These are phyloP conservation scores for Pythium catenulatum DNA, from an alignment of 352 stramenopile genomes.

Conservation along the genomic window DNA sequence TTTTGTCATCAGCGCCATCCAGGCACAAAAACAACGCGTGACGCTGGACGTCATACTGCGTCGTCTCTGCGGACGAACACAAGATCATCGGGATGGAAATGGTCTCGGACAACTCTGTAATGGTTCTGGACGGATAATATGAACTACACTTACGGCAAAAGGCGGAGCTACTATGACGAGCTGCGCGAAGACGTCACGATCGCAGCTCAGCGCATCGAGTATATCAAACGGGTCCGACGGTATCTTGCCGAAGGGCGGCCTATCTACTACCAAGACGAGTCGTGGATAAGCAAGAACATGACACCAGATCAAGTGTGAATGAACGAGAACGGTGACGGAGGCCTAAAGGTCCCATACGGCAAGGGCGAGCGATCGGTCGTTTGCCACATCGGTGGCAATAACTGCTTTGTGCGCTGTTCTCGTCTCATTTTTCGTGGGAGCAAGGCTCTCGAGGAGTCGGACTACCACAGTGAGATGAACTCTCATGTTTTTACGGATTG, in stretches of 20 bases:
- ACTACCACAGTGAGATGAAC: conserved; percentile 67
- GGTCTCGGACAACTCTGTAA: neutral
- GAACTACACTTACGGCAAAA: conserved; percentile 6
- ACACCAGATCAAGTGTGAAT: neutral
- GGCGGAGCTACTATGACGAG: neutral
- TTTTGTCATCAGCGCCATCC: no score
- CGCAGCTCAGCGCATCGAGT: neutral
- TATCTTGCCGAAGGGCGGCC: neutral
- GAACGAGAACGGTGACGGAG: conserved; percentile 15
- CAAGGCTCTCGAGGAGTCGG: conserved; percentile 59
- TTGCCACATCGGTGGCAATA: conserved; percentile 38
- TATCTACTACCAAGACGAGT: conserved; percentile 28
- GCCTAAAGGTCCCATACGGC: conserved; percentile 40
- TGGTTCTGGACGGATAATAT: neutral
- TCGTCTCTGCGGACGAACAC: no score
- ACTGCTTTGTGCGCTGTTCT: conserved; percentile 46
- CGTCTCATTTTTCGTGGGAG: conserved; percentile 53
- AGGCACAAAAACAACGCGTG: no score
- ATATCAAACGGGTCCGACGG: neutral
- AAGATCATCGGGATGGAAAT: no score
- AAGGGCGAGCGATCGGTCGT: conserved; percentile 56
- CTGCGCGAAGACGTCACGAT: neutral
- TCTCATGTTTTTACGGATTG: conserved; percentile 51
- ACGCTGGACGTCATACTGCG: no score
- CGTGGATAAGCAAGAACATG: conserved; percentile 36